Evolutionary conservation across 257 asterid species (phyloP).

Genomic region (Echites panduratus): DNA sequence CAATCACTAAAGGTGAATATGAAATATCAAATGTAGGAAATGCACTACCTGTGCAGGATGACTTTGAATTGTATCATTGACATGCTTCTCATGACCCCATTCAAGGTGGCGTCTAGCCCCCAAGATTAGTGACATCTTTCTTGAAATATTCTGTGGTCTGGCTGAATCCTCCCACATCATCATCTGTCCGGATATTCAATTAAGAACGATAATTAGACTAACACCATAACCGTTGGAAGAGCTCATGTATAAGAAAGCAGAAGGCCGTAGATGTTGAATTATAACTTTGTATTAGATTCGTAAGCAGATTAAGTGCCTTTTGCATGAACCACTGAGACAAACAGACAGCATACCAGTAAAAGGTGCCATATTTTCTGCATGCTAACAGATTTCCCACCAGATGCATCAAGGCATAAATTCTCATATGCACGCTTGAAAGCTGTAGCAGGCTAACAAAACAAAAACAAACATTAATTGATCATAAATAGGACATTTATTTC

Average conservation of each 20-base stretch:
- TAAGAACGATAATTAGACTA: background rate
- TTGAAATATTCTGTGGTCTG: slow-evolving; percentile 42
- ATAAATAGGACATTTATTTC: background rate
- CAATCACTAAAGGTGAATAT: background rate
- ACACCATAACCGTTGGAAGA: background rate
- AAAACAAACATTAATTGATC: slow-evolving; percentile 18
- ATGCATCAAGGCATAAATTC: slow-evolving; percentile 57
- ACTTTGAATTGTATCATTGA: slow-evolving; percentile 83
- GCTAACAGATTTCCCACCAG: slow-evolving; percentile 84
- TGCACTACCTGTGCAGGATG: slow-evolving; percentile 83
- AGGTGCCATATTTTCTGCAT: slow-evolving; percentile 97
- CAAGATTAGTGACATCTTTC: slow-evolving; percentile 67
- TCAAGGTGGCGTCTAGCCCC: slow-evolving; percentile 95
- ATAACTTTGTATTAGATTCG: background rate
- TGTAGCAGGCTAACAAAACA: slow-evolving; percentile 70
- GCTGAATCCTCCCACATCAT: slow-evolving; percentile 68
- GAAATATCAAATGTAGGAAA: slow-evolving; percentile 6
- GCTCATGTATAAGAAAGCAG: background rate
- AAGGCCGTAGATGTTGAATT: background rate
- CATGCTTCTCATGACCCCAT: slow-evolving; percentile 90
- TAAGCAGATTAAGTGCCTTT: background rate
- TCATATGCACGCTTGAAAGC: slow-evolving; percentile 80
- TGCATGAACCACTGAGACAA: background rate
- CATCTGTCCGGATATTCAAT: slow-evolving; percentile 39
- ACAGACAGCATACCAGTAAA: slow-evolving; percentile 48